phyloP scores from a whole-genome alignment of 2,329 filamentous ascomycete genomes.

The Xylaria sp. region DNA sequence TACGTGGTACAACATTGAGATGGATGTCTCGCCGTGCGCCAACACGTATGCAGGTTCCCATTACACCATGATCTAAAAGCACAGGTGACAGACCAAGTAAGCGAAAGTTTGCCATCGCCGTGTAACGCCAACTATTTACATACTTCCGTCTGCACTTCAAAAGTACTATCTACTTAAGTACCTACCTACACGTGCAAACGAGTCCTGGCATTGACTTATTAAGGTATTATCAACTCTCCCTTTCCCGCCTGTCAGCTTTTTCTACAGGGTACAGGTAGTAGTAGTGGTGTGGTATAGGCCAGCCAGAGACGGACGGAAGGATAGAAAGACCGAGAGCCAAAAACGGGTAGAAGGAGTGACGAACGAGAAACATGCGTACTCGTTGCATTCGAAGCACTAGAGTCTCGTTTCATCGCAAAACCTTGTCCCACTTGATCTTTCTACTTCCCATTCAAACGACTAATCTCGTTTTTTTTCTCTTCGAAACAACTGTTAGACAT shows the following conservation, averaged over 20 bases:
- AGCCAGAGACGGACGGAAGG: not conserved
- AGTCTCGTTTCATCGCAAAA: conserved; percentile 10
- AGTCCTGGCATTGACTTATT: not conserved
- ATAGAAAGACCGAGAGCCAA: not conserved
- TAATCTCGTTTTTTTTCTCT: conserved; percentile 1
- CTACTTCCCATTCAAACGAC: not conserved
- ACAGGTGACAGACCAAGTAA: not conserved
- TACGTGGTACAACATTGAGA: not conserved
- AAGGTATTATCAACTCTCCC: no score
- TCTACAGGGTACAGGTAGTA: no score
- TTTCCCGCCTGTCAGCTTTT: no score
- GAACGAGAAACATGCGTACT: not conserved
- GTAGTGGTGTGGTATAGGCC: no score
- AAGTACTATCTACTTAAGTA: not conserved
- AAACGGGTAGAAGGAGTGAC: not conserved
- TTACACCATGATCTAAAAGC: not conserved
- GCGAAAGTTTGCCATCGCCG: conserved; percentile 15
- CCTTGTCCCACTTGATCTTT: conserved; percentile 10
- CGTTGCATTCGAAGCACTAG: not conserved
- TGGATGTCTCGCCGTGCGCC: not conserved
- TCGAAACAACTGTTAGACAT: not conserved
- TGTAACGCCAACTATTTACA: conserved; percentile 3
- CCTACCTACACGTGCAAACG: not conserved
- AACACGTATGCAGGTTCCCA: conserved; percentile 21
- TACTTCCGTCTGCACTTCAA: conserved; percentile 8